Evolutionary conservation across 176 grass and related monocot species (phyloP).

Genomic region (Canna indica): DNA sequence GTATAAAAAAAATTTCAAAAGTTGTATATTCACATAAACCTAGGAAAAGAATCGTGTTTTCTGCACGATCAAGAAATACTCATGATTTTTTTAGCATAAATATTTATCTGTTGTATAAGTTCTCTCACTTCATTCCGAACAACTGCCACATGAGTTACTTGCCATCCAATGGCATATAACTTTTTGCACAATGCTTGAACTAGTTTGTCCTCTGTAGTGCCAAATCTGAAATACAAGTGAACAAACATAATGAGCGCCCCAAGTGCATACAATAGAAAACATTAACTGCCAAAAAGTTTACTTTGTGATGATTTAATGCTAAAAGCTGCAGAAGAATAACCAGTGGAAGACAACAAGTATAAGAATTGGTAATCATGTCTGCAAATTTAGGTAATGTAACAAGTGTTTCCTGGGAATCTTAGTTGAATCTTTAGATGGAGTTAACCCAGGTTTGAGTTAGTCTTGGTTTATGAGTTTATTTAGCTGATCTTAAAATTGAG

Average conservation of each 20-base stretch:
- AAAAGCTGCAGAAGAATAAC: background rate
- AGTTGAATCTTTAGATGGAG: too few relatives aligned
- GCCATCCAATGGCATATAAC: slow-evolving; percentile 83
- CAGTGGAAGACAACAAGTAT: background rate
- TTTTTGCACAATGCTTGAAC: slow-evolving; percentile 72
- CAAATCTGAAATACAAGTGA: slow-evolving; percentile 57
- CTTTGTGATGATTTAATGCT: background rate
- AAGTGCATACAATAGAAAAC: background rate
- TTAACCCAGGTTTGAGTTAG: too few relatives aligned
- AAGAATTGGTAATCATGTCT: too few relatives aligned
- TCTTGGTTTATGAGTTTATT: too few relatives aligned
- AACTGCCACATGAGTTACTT: slow-evolving; percentile 58
- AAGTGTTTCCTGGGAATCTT: too few relatives aligned
- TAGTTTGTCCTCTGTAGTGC: slow-evolving; percentile 61
- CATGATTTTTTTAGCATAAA: background rate
- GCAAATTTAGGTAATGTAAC: too few relatives aligned
- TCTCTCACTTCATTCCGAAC: slow-evolving; percentile 74
- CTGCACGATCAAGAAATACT: background rate
- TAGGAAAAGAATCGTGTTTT: background rate
- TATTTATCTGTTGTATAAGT: background rate
- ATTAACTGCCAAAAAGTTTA: background rate
- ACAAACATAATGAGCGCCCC: background rate
- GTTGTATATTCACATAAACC: background rate
- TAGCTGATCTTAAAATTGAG: too few relatives aligned
- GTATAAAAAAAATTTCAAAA: background rate